A percentile compares a stretch with the other conserved stretches of the same genome.
These are phyloP conservation scores for Diphasiastrum complanatum DNA, from an alignment of 83 land plant genomes.

Conservation along the genomic window DNA sequence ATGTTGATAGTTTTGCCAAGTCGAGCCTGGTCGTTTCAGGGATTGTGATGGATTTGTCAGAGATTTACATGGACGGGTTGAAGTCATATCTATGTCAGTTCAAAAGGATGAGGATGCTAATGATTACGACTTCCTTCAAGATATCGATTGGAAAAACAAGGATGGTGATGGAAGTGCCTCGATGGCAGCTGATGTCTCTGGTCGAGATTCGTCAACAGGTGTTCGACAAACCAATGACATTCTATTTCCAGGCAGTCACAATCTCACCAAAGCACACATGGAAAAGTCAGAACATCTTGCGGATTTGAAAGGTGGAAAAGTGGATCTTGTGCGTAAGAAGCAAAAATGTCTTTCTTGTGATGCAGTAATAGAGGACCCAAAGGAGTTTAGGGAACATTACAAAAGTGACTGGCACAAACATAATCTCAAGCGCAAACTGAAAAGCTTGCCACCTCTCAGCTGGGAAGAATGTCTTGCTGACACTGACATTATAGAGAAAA, in stretches of 20 bases:
- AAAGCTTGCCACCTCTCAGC: constrained; percentile 71
- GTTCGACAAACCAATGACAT: too few relatives aligned
- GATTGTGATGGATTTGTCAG: constrained; percentile 77
- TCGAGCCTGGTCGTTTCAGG: constrained; percentile 80
- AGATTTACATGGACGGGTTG: constrained; percentile 64
- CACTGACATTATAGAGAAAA: constrained; percentile 45
- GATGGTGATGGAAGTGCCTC: not conserved
- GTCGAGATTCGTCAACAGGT: too few relatives aligned
- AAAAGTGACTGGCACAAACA: constrained; percentile 98
- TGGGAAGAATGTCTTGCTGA: constrained; percentile 77
- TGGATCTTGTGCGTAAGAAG: constrained; percentile 40
- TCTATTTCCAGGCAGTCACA: too few relatives aligned
- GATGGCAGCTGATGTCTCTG: not conserved
- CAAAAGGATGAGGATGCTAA: constrained; percentile 67
- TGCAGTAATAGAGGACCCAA: constrained; percentile 76
- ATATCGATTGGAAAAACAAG: constrained; percentile 19
- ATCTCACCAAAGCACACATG: too few relatives aligned
- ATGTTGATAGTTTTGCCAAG: constrained; percentile 59
- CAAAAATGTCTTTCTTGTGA: constrained; percentile 75
- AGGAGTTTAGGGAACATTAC: constrained; percentile 79
- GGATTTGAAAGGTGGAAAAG: too few relatives aligned
- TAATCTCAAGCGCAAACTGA: constrained; percentile 74
- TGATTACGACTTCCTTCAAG: constrained; percentile 47
- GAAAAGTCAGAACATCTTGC: too few relatives aligned
- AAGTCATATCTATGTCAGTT: constrained; percentile 66